Evolutionary conservation across 1,284 basidiomycete species (phyloP).

Genomic region (Microbotryomycetes sp.): DNA sequence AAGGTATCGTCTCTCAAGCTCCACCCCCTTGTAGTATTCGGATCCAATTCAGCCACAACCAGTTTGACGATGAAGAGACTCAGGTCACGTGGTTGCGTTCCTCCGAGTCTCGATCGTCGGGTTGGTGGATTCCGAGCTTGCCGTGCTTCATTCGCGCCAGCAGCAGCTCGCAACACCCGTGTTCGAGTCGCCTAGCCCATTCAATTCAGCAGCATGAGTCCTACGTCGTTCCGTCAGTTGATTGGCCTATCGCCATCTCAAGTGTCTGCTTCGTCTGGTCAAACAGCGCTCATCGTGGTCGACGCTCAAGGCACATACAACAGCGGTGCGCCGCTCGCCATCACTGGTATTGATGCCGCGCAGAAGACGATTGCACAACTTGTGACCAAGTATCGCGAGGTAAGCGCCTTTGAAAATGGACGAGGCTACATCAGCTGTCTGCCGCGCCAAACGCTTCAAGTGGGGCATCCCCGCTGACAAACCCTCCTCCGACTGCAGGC

Average conservation of each 20-base stretch:
- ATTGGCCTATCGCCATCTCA: constrained; percentile 3
- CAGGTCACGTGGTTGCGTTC: too few species aligned
- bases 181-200: too few species aligned
- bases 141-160: too few species aligned
- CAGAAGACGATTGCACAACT: not conserved
- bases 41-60: too few species aligned
- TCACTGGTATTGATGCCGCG: constrained; percentile 1
- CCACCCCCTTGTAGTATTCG: too few species aligned
- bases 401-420: not conserved
- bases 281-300: constrained; percentile 12
- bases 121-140: too few species aligned
- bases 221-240: constrained; percentile 1
- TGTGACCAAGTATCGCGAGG: not conserved
- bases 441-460: not conserved
- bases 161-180: too few species aligned
- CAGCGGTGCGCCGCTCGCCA: not conserved
- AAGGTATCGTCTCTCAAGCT: too few species aligned
- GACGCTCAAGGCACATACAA: constrained; percentile 12
- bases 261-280: not conserved
- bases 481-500: not conserved
- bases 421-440: not conserved
- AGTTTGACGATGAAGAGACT: too few species aligned
- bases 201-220: not conserved
- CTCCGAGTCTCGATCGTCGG: too few species aligned
- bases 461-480: not conserved